Percentiles rank a stretch among this genome's conserved stretches.
These are phyloP conservation scores for Striga hermonthica DNA, from an alignment of 305 asterid genomes.

Conservation along the genomic window DNA sequence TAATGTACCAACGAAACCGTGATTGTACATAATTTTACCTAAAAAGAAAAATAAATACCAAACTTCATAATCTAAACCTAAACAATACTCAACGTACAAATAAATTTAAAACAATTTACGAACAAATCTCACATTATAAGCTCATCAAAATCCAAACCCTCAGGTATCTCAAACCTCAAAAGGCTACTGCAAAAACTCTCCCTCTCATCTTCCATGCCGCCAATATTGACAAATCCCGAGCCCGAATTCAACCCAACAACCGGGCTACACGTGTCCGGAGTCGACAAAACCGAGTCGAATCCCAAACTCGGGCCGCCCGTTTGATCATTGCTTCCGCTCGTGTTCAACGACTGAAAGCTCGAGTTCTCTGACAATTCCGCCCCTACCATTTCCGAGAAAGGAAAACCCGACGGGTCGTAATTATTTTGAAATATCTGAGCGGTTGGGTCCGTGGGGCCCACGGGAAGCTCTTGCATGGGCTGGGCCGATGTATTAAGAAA, in stretches of 20 bases:
- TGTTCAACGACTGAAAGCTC: conserved; percentile 29
- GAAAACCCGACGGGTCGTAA: neutral
- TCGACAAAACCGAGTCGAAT: conserved; percentile 50
- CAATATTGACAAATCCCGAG: conserved; percentile 36
- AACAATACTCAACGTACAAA: too few relatives aligned
- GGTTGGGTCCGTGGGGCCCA: conserved; percentile 32
- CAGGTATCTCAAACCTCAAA: conserved; percentile 72
- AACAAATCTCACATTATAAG: conserved; percentile 36
- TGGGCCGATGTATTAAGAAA: conserved; percentile 17
- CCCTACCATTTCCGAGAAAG: neutral
- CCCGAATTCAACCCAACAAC: conserved; percentile 35
- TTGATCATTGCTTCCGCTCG: neutral
- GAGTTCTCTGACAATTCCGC: conserved; percentile 40
- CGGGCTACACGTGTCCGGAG: conserved; percentile 47
- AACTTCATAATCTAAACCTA: too few relatives aligned
- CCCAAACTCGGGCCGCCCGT: conserved; percentile 22
- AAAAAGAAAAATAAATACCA: neutral
- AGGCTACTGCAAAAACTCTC: conserved; percentile 54
- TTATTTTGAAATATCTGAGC: conserved; percentile 31
- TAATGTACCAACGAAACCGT: neutral
- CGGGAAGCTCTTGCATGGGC: conserved; percentile 33
- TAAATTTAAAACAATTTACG: neutral
- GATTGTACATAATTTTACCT: neutral
- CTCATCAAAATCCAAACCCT: conserved; percentile 47
- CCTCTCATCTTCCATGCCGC: conserved; percentile 52